A percentile compares a stretch with the other conserved stretches of the same genome.
Evolutionary conservation across 2,329 filamentous ascomycete genomes (phyloP).

Genomic region (Ascochyta rabiei): DNA sequence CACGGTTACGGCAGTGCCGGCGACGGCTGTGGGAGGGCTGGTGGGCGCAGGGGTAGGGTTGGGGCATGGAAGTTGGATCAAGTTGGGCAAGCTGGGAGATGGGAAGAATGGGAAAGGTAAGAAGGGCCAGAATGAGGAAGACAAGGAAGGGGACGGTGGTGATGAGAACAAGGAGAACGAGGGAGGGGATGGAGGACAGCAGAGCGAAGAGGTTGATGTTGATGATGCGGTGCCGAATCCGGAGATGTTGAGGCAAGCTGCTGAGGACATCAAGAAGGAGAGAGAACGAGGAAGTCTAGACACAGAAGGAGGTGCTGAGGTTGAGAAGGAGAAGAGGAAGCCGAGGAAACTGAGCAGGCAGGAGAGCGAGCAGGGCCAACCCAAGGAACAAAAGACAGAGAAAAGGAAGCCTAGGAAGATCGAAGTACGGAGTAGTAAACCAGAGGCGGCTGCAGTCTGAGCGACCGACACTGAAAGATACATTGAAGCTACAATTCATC

Average conservation of each 20-base stretch:
- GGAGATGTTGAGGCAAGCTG: slow-evolving; percentile 29
- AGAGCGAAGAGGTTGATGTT: slow-evolving; percentile 24
- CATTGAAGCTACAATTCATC: not conserved
- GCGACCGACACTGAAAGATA: not conserved
- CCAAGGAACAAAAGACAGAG: slow-evolving; percentile 9
- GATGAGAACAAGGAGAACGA: slow-evolving; percentile 18
- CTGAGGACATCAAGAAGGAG: slow-evolving; percentile 29
- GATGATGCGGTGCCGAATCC: slow-evolving; percentile 38
- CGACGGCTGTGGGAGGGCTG: slow-evolving; percentile 48
- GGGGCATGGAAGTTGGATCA: slow-evolving; percentile 52
- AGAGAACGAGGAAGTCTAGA: slow-evolving; percentile 18
- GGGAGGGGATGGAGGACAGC: slow-evolving; percentile 8
- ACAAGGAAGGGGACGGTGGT: slow-evolving; percentile 7
- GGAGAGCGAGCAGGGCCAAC: slow-evolving; percentile 11
- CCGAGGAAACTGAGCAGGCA: slow-evolving; percentile 13
- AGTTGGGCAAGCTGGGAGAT: slow-evolving; percentile 36
- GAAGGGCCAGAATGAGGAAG: slow-evolving; percentile 13
- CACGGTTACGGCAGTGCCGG: slow-evolving; percentile 48
- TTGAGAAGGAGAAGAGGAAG: slow-evolving; percentile 11
- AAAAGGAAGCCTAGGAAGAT: slow-evolving; percentile 26
- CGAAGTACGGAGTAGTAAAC: slow-evolving; percentile 30
- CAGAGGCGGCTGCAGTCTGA: slow-evolving; percentile 7
- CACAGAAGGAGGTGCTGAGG: slow-evolving; percentile 13
- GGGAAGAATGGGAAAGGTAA: slow-evolving; percentile 17
- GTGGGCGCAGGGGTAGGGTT: slow-evolving; percentile 51